Percentiles rank a stretch among this genome's conserved stretches.
phyloP scores from a whole-genome alignment of 306 rosid genomes.

The Fragaria ananassa region DNA sequence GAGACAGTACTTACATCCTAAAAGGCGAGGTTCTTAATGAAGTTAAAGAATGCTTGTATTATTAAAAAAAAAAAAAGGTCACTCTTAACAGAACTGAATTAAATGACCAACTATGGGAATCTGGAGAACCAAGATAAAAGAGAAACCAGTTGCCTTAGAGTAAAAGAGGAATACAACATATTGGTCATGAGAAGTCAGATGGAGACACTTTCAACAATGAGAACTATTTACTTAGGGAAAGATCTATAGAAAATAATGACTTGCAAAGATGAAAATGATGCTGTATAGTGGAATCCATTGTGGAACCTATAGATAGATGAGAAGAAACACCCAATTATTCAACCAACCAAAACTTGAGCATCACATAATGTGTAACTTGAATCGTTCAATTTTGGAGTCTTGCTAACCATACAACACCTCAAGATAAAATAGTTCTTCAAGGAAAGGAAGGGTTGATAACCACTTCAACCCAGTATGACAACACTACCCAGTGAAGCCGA shows the following conservation, averaged over 20 bases:
- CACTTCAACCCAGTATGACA: neutral
- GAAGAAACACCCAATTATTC: neutral
- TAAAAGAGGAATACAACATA: neutral
- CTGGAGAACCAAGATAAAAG: neutral
- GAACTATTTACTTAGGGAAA: neutral
- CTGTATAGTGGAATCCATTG: no score
- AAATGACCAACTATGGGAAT: neutral
- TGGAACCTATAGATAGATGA: neutral
- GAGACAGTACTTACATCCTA: neutral
- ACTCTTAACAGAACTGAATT: neutral
- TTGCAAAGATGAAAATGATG: neutral
- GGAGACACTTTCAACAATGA: neutral
- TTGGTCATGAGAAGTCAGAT: neutral
- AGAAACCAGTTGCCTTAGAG: neutral
- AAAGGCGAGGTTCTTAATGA: neutral
- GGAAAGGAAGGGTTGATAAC: neutral
- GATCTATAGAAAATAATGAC: neutral
- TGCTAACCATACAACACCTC: neutral
- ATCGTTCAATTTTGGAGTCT: neutral
- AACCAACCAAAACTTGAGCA: neutral
- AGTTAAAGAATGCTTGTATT: neutral
- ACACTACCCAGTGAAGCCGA: neutral
- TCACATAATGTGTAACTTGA: neutral
- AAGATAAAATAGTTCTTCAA: neutral
- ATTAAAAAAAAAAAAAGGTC: neutral